These are phyloP conservation scores for Parathielavia hyrcaniae DNA, from an alignment of 495 filamentous ascomycete species.

Conservation along the genomic window DNA sequence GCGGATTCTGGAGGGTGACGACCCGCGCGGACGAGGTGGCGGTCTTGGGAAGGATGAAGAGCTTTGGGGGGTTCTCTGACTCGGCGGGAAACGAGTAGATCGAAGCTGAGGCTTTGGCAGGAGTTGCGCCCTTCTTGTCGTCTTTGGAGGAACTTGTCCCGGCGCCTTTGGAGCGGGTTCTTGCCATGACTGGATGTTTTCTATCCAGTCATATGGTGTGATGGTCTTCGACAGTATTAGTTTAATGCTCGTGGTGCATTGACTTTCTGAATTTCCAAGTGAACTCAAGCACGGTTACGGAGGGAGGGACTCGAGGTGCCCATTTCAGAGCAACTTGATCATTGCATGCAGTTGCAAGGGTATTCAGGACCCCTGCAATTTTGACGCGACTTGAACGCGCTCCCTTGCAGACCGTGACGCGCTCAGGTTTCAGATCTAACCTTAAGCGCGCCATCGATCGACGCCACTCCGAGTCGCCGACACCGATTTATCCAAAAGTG, in stretches of 20 bases:
- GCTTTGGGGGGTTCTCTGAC: constrained; percentile 48
- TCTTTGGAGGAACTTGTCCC: constrained; percentile 22
- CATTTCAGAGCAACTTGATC: neutral
- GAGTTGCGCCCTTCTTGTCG: constrained; percentile 17
- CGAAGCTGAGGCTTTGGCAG: neutral
- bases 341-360: constrained; percentile 4
- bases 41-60: constrained; percentile 74
- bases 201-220: neutral
- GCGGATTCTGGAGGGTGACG: constrained; percentile 73
- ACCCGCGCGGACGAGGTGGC: constrained; percentile 60
- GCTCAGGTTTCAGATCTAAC: constrained; percentile 2
- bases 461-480: neutral
- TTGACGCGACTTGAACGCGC: constrained; percentile 20
- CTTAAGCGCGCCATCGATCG: neutral
- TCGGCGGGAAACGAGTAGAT: constrained; percentile 35
- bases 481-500: constrained; percentile 20
- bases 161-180: constrained; percentile 28
- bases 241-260: neutral
- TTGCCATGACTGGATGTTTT: constrained; percentile 26
- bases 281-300: neutral
- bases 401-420: constrained; percentile 8
- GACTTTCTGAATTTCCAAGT: neutral
- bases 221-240: neutral
- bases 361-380: constrained; percentile 32
- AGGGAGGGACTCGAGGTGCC: too few relatives aligned